Base-by-base conservation (phyloP, 73 alveolate genomes). In the Tetrahymena borealis region DNA sequence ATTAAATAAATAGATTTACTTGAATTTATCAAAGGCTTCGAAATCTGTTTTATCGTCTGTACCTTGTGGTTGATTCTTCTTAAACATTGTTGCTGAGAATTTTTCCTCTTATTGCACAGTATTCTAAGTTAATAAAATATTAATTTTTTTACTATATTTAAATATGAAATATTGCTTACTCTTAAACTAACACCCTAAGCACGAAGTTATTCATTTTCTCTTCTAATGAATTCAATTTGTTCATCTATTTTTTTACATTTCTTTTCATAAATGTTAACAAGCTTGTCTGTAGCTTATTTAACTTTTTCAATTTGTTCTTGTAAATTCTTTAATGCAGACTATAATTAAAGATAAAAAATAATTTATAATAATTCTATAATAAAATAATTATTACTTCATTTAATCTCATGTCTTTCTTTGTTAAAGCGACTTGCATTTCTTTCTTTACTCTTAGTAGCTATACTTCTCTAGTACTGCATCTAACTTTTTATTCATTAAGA, bases 381-480 rank as follows among this genome's bases (percentile, higher is more conserved):
- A 60, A 5, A 5, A 7, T 60, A 18, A 13, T 18, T 18, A 24
- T 12, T 60, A 60, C 85, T 60, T 93, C 95, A 85, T 93, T 93
- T 37, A 93, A 90, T 85, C 95, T 93, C 31, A 92, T 93, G 40
- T 93, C 95, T 40, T 93, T 92, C 32, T 93, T 93, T n/a, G 95
- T 93, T 39, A 93, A 41, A 11, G 95, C 95, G 18, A 85, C 91
- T 85, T 93, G 38, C 95, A 93, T 93, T 40, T 93, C 95, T 35
- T 93, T 93, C 78, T 93, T 93, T 12, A 93, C 95, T 39, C 78
- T 79, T 33, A 93, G 33, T 11, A 93, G 40, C 40, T 85, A 41
- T 11, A 93, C 95, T 85, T 85, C 95, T 32, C 95, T 93, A 11
- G 95, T 93, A 12, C 91, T 93, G 31, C 95, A 93, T 93, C 91